Percentiles rank a stretch among this genome's conserved stretches.
phyloP scores from a whole-genome alignment of 306 rosid species.

The Morella rubra region DNA sequence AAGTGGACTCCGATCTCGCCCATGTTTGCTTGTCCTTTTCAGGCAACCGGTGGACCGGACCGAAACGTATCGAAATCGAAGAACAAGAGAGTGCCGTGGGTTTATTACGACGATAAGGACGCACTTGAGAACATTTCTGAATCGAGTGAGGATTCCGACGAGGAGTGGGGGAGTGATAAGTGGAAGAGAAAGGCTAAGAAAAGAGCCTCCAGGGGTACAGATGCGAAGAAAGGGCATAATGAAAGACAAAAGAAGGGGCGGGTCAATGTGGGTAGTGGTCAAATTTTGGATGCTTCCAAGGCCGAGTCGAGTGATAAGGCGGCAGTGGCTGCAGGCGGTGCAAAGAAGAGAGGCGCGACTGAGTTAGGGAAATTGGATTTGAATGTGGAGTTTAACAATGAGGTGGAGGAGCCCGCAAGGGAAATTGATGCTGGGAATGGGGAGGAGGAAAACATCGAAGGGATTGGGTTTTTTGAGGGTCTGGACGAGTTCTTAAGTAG shows the following conservation, averaged over 20 bases:
- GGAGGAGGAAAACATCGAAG: conserved; percentile 78
- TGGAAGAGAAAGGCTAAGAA: conserved; percentile 35
- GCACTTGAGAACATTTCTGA: conserved; percentile 48
- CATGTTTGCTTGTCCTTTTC: conserved; percentile 58
- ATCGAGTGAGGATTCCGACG: conserved; percentile 61
- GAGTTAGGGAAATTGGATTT: conserved; percentile 83
- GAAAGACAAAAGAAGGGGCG: conserved; percentile 47
- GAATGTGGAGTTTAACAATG: conserved; percentile 96
- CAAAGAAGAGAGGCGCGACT: conserved; percentile 61
- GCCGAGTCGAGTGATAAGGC: conserved; percentile 53
- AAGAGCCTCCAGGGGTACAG: conserved; percentile 24
- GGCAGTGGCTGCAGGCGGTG: conserved; percentile 27
- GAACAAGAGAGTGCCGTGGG: conserved; percentile 34
- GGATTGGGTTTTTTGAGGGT: conserved; percentile 84
- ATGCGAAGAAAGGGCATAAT: conserved; percentile 23
- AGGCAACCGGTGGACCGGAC: conserved; percentile 14
- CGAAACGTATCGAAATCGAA: conserved; percentile 8
- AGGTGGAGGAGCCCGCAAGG: conserved; percentile 66
- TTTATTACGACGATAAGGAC: conserved; percentile 46
- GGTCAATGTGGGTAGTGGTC: conserved; percentile 36
- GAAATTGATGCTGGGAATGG: conserved; percentile 47
- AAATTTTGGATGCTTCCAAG: conserved; percentile 27
- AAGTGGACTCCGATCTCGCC: conserved; percentile 80
- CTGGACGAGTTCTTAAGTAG: conserved; percentile 90
- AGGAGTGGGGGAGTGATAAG: conserved; percentile 31